Evolutionary conservation across 1,284 basidiomycete species (phyloP), one percentile per base, ranked within the genome.

Genomic region (Sanguinoderma infundibulare): DNA sequence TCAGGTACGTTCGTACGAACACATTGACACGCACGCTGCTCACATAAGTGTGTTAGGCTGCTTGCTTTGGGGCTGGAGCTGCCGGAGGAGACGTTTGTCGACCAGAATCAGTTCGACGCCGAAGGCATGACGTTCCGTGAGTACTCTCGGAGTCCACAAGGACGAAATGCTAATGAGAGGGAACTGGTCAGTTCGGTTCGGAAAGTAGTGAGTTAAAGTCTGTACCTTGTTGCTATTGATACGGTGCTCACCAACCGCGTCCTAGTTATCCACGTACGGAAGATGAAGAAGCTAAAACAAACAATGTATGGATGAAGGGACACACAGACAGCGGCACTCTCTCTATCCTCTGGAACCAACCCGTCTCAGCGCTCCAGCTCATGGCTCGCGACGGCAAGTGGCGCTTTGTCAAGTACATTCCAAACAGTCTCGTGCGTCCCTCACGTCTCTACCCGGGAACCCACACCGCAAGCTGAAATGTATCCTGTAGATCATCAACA

Each of bases 351-450:
- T 53, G 17, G n/a, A 34, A 42, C 42, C 85, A 87, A 57, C 85
- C 83, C 0, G 79, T 87, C 1, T 75, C 80, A 1, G 83, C 75
- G 0, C 74, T 87, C 17, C 86, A 87, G 57, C 85, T 87, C 50
- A 72, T 83, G 8, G 75, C 78, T 0, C 77, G 67, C 3, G 81
- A 84, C 44, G 82, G 81, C 1, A 76, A 71, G 26, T 89, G 86
- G 87, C 79, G 80, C 56, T 89, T 84, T 82, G 75, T 86, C 12
- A 80, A 74, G 61, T 84, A 88, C 66, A 76, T 87, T n/a, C 81
- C 84, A 5, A 86, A 87, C 59, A 84, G 83, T 0, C 67, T 87
- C 36, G 85, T 86, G 63, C 40, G 76, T 60, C 5, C 35, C 17
- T 15, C 30, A 26, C 17, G 3, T 30, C 24, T 3, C 40, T 15